These are phyloP conservation scores for Solanum raphanifolium DNA, from an alignment of 257 asterid genomes.

Conservation along the genomic window DNA sequence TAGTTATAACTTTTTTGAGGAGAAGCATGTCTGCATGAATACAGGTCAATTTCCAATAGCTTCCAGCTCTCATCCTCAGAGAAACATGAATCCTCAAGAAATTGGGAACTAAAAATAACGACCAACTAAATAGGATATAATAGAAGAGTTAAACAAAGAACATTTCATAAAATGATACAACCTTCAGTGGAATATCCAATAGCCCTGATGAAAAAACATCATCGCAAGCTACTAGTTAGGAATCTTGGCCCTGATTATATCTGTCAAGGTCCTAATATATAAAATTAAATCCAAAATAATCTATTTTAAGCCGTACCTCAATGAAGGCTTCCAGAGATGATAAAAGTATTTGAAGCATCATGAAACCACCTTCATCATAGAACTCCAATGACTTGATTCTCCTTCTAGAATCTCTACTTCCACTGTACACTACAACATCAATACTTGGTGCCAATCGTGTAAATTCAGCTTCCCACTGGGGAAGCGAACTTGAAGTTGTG, in stretches of 20 bases:
- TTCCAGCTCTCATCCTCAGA: background rate
- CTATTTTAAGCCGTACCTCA: slow-evolving; percentile 30
- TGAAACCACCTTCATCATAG: slow-evolving; percentile 34
- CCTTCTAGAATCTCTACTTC: slow-evolving; percentile 34
- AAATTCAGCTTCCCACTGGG: slow-evolving; percentile 63
- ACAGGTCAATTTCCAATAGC: background rate
- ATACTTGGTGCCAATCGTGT: slow-evolving; percentile 45
- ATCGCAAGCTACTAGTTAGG: background rate
- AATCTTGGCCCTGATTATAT: background rate
- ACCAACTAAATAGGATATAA: background rate
- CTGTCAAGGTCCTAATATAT: background rate
- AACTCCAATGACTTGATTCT: slow-evolving; percentile 51
- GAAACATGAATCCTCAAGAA: background rate
- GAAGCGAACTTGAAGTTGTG: slow-evolving; percentile 25
- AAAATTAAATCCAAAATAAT: background rate
- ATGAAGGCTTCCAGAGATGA: slow-evolving; percentile 36
- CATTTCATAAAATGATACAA: background rate
- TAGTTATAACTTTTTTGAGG: background rate
- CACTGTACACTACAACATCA: slow-evolving; percentile 48
- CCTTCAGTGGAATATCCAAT: background rate
- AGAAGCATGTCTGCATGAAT: background rate
- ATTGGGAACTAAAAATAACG: background rate
- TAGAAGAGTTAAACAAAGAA: background rate
- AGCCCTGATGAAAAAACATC: background rate
- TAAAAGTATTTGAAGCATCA: slow-evolving; percentile 45